phyloP scores from a whole-genome alignment of 805 yeast species.

The Komagataella kurtzmanii region DNA sequence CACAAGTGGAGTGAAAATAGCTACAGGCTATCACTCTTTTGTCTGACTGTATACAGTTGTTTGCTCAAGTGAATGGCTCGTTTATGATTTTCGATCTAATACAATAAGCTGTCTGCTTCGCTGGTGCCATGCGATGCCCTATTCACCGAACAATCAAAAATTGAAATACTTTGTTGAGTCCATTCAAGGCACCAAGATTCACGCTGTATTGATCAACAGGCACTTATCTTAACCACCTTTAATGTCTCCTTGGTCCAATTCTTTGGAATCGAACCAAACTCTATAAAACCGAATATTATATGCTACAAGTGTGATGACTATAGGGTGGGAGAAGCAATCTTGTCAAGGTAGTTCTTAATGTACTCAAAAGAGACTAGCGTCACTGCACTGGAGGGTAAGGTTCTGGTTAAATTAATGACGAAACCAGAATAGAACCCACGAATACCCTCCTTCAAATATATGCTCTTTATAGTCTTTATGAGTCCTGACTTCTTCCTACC shows the following conservation, averaged over 20 bases:
- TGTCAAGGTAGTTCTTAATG: slow-evolving; percentile 38
- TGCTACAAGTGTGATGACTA: background rate
- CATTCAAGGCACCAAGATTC: background rate
- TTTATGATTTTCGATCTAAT: too few species aligned
- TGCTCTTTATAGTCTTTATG: slow-evolving; percentile 19
- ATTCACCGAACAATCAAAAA: too few species aligned
- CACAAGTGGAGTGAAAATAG: too few species aligned
- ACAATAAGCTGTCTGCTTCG: too few species aligned
- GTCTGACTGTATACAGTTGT: too few species aligned
- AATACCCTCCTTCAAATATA: slow-evolving; percentile 57
- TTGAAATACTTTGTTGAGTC: background rate
- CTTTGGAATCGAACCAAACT: background rate
- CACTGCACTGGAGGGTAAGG: slow-evolving; percentile 93
- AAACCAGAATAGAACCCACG: slow-evolving; percentile 85
- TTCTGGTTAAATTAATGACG: slow-evolving; percentile 70
- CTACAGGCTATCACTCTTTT: background rate
- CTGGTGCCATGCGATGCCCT: too few species aligned
- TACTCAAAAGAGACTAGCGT: slow-evolving; percentile 88
- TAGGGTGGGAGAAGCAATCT: background rate
- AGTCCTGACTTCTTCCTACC: slow-evolving; percentile 10
- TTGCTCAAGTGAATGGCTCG: too few species aligned
- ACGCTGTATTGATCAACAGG: background rate
- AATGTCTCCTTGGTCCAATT: background rate
- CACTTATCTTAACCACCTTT: background rate
- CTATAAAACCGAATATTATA: background rate